Evolutionary conservation across 2,329 filamentous ascomycete species (phyloP), one percentile per base, ranked within the genome.

Genomic region (Microascus cirrosus): DNA sequence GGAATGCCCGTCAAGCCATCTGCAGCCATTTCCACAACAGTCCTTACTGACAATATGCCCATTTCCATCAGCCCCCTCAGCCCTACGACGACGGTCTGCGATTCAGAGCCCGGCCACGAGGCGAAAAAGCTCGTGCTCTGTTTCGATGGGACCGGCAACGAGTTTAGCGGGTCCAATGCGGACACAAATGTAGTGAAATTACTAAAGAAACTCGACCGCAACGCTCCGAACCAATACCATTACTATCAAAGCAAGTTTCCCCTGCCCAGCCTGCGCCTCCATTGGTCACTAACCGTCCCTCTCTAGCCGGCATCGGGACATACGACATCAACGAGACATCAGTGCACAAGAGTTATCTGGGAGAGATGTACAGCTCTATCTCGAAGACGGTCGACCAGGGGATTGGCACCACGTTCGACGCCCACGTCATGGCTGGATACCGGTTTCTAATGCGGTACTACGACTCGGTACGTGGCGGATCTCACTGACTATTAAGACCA

Each of bases 161-260:
- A 68, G 0, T 77, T 76, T 61, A 74, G 65, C 11, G 74, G 75
- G 8, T 72, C 73, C 51, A 73, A 75, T 59, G 68, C 72, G 4
- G 78, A 81, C 63, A 80, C 77, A 18, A 81, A 81, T 57, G 75
- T 81, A 2, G 74, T 81, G 56, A 81, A 80, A 63, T 67, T 81
- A 11, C 69, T 75, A 45, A 68, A 67, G 55, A 75, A 74, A 65
- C 61, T 81, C 24, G 75, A 80, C 54, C 71, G 76, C 24, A 70
- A 73, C 52, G 62, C 71, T 34, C 69, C 73, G 2, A 60, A 68
- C 22, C 76, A 79, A 58, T 75, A 70, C 54, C 76, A 78, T 59
- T 79, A 79, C 60, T 79, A 79, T 55, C 77, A 79, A 56, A 73
- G 74, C 75, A 35, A 65, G 67, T 66, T 12, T 5, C 20, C 1